These are phyloP conservation scores for Sclerospora graminicola DNA, from an alignment of 352 stramenopile species.

Conservation along the genomic window DNA sequence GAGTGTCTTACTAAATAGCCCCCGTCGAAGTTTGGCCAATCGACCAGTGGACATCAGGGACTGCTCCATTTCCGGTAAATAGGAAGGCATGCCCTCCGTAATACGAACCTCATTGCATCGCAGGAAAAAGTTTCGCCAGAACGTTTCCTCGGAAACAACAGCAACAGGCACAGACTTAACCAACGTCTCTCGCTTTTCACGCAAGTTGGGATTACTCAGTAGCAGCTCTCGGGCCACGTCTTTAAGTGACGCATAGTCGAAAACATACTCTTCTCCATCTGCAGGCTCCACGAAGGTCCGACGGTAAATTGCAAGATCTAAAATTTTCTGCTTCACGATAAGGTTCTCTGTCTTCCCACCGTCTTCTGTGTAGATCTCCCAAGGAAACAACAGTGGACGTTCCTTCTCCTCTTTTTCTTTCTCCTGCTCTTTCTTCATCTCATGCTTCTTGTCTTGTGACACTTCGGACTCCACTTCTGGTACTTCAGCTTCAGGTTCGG, in stretches of 20 bases:
- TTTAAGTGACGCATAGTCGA: constrained; percentile 41
- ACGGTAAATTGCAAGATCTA: constrained; percentile 53
- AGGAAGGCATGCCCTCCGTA: constrained; percentile 25
- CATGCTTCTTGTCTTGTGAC: constrained; percentile 1
- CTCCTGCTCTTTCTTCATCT: constrained; percentile 3
- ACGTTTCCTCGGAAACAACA: not conserved
- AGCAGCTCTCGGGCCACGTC: constrained; percentile 37
- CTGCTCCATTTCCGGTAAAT: constrained; percentile 34
- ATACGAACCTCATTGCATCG: constrained; percentile 48
- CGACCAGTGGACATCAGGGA: constrained; percentile 9
- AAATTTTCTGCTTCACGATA: constrained; percentile 35
- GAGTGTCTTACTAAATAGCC: constrained; percentile 31
- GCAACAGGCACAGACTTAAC: constrained; percentile 20
- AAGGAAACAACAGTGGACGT: constrained; percentile 27
- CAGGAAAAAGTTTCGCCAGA: constrained; percentile 57
- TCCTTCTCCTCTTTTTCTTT: constrained; percentile 5
- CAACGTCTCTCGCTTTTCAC: constrained; percentile 43
- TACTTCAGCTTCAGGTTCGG: constrained; percentile 14
- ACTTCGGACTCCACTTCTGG: constrained; percentile 4
- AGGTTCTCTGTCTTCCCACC: constrained; percentile 27
- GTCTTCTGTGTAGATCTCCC: constrained; percentile 30
- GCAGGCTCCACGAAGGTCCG: constrained; percentile 51
- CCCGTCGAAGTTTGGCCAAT: constrained; percentile 42
- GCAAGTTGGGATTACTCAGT: constrained; percentile 44
- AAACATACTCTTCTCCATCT: constrained; percentile 50